These are phyloP conservation scores for Davidsoniella neocaledoniae DNA, from an alignment of 2,329 filamentous ascomycete species.

Conservation along the genomic window DNA sequence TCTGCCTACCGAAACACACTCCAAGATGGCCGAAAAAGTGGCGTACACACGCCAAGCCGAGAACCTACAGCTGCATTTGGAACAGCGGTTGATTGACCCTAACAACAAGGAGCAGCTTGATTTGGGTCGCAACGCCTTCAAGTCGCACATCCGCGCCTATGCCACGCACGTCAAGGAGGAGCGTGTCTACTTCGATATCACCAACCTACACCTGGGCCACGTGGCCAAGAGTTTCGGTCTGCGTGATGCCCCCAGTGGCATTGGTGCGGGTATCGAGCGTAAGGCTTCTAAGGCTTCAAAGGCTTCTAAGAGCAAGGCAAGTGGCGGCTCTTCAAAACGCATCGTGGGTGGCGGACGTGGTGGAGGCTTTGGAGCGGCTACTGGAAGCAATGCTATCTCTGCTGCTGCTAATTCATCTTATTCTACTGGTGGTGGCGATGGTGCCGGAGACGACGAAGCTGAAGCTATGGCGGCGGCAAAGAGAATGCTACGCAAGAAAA, in stretches of 20 bases:
- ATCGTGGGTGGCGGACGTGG: constrained; percentile 18
- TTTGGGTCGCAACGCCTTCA: constrained; percentile 68
- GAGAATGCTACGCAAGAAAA: constrained; percentile 42
- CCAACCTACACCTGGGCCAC: constrained; percentile 78
- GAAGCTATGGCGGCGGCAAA: constrained; percentile 24
- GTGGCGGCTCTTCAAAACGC: neutral
- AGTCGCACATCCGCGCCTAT: constrained; percentile 85
- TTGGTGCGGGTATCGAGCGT: constrained; percentile 41
- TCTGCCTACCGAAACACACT: constrained; percentile 54
- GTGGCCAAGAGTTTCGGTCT: constrained; percentile 85
- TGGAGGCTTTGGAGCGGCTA: constrained; percentile 20
- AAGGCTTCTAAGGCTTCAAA: constrained; percentile 24
- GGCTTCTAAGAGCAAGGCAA: constrained; percentile 13
- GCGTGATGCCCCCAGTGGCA: constrained; percentile 72
- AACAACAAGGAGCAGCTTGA: constrained; percentile 51
- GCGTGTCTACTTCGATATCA: constrained; percentile 78
- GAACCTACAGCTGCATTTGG: constrained; percentile 40
- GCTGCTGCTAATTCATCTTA: no score
- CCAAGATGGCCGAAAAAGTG: constrained; percentile 24
- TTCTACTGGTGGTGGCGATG: constrained; percentile 9
- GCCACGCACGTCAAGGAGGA: constrained; percentile 83
- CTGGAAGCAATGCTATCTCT: neutral
- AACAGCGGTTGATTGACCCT: constrained; percentile 37
- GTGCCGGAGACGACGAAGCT: constrained; percentile 23
- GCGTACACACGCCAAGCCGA: constrained; percentile 36